A percentile compares a stretch with the other conserved stretches of the same genome.
These are phyloP conservation scores for Juglanconis sp. DNA, from an alignment of 2,329 filamentous ascomycete species.

Conservation along the genomic window DNA sequence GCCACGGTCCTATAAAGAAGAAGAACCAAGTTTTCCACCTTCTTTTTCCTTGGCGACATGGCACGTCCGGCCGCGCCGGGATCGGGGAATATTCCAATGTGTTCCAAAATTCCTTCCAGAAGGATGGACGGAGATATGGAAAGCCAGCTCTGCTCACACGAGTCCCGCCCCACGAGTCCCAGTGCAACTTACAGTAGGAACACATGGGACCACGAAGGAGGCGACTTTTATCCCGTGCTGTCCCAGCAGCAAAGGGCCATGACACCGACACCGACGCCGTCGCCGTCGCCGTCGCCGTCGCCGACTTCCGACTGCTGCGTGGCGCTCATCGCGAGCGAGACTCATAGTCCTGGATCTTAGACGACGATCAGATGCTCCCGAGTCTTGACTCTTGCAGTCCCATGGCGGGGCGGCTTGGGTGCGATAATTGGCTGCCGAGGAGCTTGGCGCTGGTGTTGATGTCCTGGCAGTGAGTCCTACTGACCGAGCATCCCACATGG, in stretches of 20 bases:
- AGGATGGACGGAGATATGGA: not conserved
- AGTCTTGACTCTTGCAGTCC: not conserved
- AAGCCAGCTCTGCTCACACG: not conserved
- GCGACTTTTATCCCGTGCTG: not conserved
- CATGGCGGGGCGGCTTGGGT: not conserved
- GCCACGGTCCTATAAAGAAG: not conserved
- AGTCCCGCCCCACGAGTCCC: too few species aligned
- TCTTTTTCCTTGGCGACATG: not conserved
- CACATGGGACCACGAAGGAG: not conserved
- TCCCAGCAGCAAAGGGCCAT: not conserved
- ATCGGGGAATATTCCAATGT: not conserved
- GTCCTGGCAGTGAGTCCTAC: too few species aligned
- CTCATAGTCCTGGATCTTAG: not conserved
- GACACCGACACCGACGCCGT: not conserved
- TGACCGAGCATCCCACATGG: too few species aligned
- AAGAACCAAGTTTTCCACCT: not conserved
- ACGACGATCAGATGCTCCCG: not conserved
- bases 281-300: not conserved
- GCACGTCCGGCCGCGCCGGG: not conserved
- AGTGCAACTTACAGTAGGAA: not conserved
- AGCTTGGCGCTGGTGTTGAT: not conserved
- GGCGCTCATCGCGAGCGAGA: not conserved
- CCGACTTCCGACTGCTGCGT: too few species aligned
- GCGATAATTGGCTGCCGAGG: not conserved
- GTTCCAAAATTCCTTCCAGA: slow-evolving; percentile 15